Base-by-base conservation (phyloP, 164 flowering plant species). In the Aristolochia fimbriata region DNA sequence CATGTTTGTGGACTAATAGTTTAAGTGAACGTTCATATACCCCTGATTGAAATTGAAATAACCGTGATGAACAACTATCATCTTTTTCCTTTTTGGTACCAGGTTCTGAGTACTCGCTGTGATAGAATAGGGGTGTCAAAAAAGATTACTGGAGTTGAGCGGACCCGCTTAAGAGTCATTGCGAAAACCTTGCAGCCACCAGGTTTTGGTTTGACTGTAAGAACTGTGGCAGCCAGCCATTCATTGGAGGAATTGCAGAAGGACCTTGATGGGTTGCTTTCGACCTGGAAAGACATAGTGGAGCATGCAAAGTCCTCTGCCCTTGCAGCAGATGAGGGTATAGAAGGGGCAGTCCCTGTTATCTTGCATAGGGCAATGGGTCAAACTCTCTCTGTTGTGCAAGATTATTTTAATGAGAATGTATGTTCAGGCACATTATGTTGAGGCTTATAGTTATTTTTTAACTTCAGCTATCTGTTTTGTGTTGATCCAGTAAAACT, bases 271-370 rank as follows among this genome's bases (percentile, higher is more conserved):
- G 83, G 94, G 59, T 74, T 93, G 77, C 82, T 93, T 63, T 80
- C 83, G 55, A 82, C 86, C 45, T 93, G 97, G 98, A 89, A 87
- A 80, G 77, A 64, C 68, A 84, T 89, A 60, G 69, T 72, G 55
- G 98, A 89, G 61, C 83, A 87, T 74, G 98, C 97, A 55, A 87
- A 83, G 76, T 86, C 94, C 68, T 90, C 94, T 23, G 80, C 91
- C 65, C 87, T 87, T 78, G 96, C 98, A 48, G 91, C 96, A 47
- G 97, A 93, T 76, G 94, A 89, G 81, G 98, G 94, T 11, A 83
- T 89, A 49, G 85, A 86, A 59, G 94, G 96, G 45, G 93, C 96
- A 22, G 56, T 84, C 57, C 96, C 96, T 62, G 85, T 81, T 60
- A 76, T 92, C 60, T 74, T 92, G 69, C 93, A 89, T 57, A 78